These are phyloP conservation scores for Abrus precatorius DNA, from an alignment of 306 rosid genomes.

Conservation along the genomic window DNA sequence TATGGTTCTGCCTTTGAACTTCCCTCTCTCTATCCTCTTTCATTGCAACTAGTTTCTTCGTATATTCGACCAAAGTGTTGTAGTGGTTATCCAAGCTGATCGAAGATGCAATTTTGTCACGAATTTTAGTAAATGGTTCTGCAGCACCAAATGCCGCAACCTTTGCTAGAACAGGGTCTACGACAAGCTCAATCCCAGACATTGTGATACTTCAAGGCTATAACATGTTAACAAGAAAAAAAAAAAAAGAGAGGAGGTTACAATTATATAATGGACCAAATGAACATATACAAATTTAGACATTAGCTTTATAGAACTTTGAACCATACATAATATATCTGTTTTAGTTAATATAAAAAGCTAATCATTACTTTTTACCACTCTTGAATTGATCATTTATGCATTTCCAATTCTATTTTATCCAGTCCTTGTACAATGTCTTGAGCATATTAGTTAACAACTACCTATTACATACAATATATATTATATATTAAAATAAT, in stretches of 20 bases:
- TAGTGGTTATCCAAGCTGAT: not conserved
- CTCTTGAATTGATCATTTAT: not conserved
- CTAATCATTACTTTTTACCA: no score
- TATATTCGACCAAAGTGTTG: not conserved
- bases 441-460: no score
- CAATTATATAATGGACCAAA: not conserved
- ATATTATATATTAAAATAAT: no score
- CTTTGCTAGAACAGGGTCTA: not conserved
- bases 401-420: not conserved
- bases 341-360: not conserved
- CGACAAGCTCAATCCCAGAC: slow-evolving; percentile 21
- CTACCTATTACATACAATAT: no score
- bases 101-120: slow-evolving; percentile 7
- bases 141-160: not conserved
- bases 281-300: not conserved
- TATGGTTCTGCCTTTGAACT: slow-evolving; percentile 33
- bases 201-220: slow-evolving; percentile 12
- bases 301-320: not conserved
- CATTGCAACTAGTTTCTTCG: slow-evolving; percentile 22
- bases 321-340: not conserved
- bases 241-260: not conserved
- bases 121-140: not conserved
- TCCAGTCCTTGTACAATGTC: no score
- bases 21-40: slow-evolving; percentile 36
- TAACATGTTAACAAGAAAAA: not conserved